Evolutionary conservation across 371 early-diverging fungal species (phyloP), one percentile per base, ranked within the genome.

Genomic region (Mycotypha africana): DNA sequence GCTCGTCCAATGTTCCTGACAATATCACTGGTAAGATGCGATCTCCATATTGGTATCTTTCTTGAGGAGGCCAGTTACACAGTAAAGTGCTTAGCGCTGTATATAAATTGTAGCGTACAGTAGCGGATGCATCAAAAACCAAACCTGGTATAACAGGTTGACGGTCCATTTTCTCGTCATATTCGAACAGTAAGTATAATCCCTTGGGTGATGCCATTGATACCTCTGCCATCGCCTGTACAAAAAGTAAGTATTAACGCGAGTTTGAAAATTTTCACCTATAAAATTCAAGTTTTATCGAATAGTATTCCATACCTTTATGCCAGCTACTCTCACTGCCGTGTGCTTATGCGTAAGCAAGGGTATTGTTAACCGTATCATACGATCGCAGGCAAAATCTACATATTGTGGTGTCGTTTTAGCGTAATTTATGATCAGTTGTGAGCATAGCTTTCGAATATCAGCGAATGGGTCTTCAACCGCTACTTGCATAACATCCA

Each of bases 11-110:
- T 17, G 47, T 37, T 12, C 56, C 58, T 14, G 58, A 49, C 16
- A 63, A 21, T 8, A 67, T 41, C 8, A 67, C 37, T 0, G 68
- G 68, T 10, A 67, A 35, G 1, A 67, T 35, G 2, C 9, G 23
- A 9, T 56, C 60, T 3, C 64, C 64, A 26, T 60, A 48, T 24
- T 50, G 53, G 37, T 67, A 67, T 38, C 68, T 39, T 15, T 58
- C 58, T 8, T 42, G 42, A 14, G 68, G 64, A 0, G 21, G 15
- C 61, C 68, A 63, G 2, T 43, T 17, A n/a, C 53, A 51, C 9
- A 67, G 16, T 20, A 63, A 33, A 17, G 33, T 23, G 15, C 51
- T 51, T 15, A 56, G 35, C 11, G 35, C 35, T 1, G 17, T 34
- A 24, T 58, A 47, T 16, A 63, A 42, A 9, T 42, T 45, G 2